phyloP scores from a whole-genome alignment of 2,329 filamentous ascomycete species.

The Alternaria incomplexa region DNA sequence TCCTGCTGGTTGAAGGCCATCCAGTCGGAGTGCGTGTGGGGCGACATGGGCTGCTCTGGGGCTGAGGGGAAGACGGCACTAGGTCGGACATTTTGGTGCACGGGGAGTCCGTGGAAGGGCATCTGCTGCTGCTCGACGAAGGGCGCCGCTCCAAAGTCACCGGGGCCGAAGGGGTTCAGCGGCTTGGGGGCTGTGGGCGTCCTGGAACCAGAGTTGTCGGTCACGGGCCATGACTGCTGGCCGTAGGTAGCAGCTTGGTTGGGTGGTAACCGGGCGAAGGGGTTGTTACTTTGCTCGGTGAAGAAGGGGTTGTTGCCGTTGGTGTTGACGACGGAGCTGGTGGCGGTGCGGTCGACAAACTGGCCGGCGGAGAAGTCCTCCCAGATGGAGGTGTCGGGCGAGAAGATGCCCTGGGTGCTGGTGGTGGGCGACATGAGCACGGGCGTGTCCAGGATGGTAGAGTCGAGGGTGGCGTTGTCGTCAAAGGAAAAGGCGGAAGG shows the following conservation, averaged over 20 bases:
- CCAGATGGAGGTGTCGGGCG: conserved; percentile 57
- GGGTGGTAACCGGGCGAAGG: conserved; percentile 68
- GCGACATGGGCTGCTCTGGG: conserved; percentile 61
- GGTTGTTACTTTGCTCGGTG: conserved; percentile 57
- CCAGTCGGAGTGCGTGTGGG: conserved; percentile 67
- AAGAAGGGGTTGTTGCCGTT: conserved; percentile 58
- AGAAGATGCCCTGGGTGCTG: conserved; percentile 57
- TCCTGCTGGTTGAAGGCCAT: conserved; percentile 59
- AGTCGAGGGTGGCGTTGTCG: conserved; percentile 61
- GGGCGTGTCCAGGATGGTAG: conserved; percentile 48
- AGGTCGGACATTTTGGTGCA: conserved; percentile 52
- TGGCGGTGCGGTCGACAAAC: conserved; percentile 47
- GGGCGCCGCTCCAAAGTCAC: conserved; percentile 57
- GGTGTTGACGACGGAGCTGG: conserved; percentile 47
- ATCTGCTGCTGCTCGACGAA: conserved; percentile 51
- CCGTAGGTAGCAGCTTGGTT: conserved; percentile 55
- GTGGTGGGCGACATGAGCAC: conserved; percentile 58
- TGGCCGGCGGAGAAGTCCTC: conserved; percentile 54
- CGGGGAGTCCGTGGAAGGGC: conserved; percentile 46
- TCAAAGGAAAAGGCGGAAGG: conserved; percentile 54
- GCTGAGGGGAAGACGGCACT: conserved; percentile 57
- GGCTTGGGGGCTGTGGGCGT: conserved; percentile 77
- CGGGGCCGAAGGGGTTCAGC: conserved; percentile 66
- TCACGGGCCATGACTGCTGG: conserved; percentile 65
- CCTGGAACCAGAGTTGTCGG: conserved; percentile 71